phyloP scores from a whole-genome alignment of 2,329 filamentous ascomycete genomes.

The Aureobasidium sp. region DNA sequence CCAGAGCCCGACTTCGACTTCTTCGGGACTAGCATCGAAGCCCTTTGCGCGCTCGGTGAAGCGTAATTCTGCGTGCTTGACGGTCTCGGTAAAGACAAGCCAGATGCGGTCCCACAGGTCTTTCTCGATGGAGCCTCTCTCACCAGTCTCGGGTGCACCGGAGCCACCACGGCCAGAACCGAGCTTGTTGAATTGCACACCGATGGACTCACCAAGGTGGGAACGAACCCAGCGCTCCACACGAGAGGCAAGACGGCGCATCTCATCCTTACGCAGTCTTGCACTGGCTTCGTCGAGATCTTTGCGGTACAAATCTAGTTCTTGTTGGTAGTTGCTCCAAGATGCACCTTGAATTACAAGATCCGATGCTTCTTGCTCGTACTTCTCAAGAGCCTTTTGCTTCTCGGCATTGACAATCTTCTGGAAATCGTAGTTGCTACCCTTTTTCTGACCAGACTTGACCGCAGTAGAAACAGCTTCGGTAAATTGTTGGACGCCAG shows the following conservation, averaged over 20 bases:
- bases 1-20: conserved; percentile 91
- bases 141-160: conserved; percentile 70
- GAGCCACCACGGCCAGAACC: conserved; percentile 79
- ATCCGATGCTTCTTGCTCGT: conserved; percentile 66
- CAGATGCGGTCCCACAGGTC: conserved; percentile 96
- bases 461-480: conserved; percentile 81
- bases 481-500: conserved; percentile 73
- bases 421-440: conserved; percentile 85
- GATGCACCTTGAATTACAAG: conserved; percentile 69
- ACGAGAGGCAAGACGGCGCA: conserved; percentile 82
- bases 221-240: conserved; percentile 92
- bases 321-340: conserved; percentile 83
- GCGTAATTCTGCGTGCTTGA: conserved; percentile 74
- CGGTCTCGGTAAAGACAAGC: conserved; percentile 73
- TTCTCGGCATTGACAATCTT: conserved; percentile 85
- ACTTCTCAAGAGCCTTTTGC: conserved; percentile 64
- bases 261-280: conserved; percentile 85
- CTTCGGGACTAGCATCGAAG: conserved; percentile 85
- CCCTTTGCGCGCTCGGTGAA: conserved; percentile 86
- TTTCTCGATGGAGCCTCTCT: conserved; percentile 67
- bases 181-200: conserved; percentile 92
- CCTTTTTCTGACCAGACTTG: conserved; percentile 88
- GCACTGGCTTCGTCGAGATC: conserved; percentile 85
- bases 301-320: conserved; percentile 74
- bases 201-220: conserved; percentile 76